Conservation (phyloP, 164 flowering plant species). For the Dillenia turbinata region DNA sequence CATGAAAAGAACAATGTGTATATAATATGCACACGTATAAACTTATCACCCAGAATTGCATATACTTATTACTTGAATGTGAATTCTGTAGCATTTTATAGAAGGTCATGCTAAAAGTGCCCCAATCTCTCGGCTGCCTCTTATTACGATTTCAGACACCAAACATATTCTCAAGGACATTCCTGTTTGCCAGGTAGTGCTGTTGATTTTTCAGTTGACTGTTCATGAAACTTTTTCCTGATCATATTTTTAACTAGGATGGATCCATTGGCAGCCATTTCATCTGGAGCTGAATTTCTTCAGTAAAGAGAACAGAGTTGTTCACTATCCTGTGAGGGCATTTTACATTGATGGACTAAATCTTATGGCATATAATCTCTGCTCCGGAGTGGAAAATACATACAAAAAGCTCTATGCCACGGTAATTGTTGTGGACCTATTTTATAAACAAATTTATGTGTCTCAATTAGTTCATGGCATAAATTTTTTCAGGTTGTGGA, state of each 20-base stretch:
- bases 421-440: slow-evolving; percentile 31
- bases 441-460: neutral
- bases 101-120: slow-evolving; percentile 95
- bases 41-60: too few relatives aligned
- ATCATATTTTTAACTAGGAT: slow-evolving; percentile 11
- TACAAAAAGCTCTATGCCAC: slow-evolving; percentile 85
- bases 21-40: too few relatives aligned
- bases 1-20: too few relatives aligned
- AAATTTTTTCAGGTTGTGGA: too few relatives aligned
- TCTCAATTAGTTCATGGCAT: too few relatives aligned
- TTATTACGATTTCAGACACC: slow-evolving; percentile 62
- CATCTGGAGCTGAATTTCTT: slow-evolving; percentile 98
- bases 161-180: slow-evolving; percentile 70
- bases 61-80: too few relatives aligned
- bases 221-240: neutral
- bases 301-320: slow-evolving; percentile 83
- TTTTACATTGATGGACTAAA: slow-evolving; percentile 84
- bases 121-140: slow-evolving; percentile 89
- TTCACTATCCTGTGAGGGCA: slow-evolving; percentile 94
- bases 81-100: slow-evolving; percentile 71
- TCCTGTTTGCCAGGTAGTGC: slow-evolving; percentile 83
- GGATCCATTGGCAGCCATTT: slow-evolving; percentile 59
- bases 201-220: neutral
- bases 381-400: slow-evolving; percentile 69
- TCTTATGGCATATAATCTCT: slow-evolving; percentile 87